Conservation (phyloP, 768 basidiomycete species). For the Podaxis sp. region DNA sequence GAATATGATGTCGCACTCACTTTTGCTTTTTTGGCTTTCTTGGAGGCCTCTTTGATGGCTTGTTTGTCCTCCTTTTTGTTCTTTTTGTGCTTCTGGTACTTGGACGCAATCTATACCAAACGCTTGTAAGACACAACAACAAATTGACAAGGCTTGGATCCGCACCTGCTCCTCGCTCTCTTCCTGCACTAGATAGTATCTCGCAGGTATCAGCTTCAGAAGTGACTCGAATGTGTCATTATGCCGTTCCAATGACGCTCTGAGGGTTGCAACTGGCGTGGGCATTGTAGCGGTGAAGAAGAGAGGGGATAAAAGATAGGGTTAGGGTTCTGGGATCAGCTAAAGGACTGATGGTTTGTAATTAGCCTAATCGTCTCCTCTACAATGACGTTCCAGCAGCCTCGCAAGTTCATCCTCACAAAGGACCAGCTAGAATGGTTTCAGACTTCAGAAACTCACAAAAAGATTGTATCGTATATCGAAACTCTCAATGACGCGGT, state of each 20-base stretch:
- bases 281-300: conserved; percentile 36
- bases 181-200: conserved; percentile 79
- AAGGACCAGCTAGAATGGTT: conserved; percentile 81
- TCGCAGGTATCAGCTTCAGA: conserved; percentile 83
- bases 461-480: conserved; percentile 67
- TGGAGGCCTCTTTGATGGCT: conserved; percentile 83
- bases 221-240: conserved; percentile 86
- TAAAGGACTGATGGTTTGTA: not conserved
- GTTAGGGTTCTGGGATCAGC: conserved; percentile 14
- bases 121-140: not conserved
- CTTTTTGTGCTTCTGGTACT: conserved; percentile 87
- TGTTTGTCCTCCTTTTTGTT: conserved; percentile 83
- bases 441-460: conserved; percentile 69
- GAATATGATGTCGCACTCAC: conserved; percentile 36
- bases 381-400: conserved; percentile 44
- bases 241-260: conserved; percentile 73
- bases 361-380: not conserved
- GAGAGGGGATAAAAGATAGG: not conserved
- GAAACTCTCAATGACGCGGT: conserved; percentile 74
- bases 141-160: conserved; percentile 4
- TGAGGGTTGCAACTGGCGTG: conserved; percentile 48
- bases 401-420: conserved; percentile 74
- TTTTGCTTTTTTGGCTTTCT: conserved; percentile 87
- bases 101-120: conserved; percentile 49
- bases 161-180: conserved; percentile 66